phyloP scores from a whole-genome alignment of 2,329 filamentous ascomycete genomes.

The Metarhizium anisopliae region DNA sequence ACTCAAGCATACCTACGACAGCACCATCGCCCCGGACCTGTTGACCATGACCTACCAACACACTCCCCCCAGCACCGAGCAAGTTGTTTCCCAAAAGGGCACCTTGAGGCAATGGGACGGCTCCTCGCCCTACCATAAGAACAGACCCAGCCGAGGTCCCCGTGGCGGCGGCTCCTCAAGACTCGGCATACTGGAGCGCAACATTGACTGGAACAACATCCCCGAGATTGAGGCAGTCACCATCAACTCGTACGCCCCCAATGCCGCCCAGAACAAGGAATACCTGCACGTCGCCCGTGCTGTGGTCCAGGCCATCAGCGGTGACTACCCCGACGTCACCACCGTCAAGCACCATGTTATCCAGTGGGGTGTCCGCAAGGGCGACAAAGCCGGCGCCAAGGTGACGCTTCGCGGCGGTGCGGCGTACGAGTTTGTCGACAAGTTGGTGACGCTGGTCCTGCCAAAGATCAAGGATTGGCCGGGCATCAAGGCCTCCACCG shows the following conservation, averaged over 20 bases:
- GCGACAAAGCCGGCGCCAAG: constrained; percentile 67
- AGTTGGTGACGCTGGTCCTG: constrained; percentile 81
- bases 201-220: constrained; percentile 75
- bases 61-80: constrained; percentile 63
- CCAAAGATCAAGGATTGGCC: constrained; percentile 95
- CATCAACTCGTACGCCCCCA: constrained; percentile 66
- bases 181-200: constrained; percentile 61
- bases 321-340: constrained; percentile 62
- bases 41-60: constrained; percentile 86
- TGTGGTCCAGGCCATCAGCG: constrained; percentile 77
- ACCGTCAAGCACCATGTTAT: constrained; percentile 61
- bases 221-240: constrained; percentile 75
- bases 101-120: constrained; percentile 80
- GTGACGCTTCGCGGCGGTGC: constrained; percentile 68
- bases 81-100: constrained; percentile 39
- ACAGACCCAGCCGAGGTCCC: constrained; percentile 75
- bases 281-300: constrained; percentile 77
- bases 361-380: constrained; percentile 65
- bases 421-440: constrained; percentile 85
- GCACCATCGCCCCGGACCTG: constrained; percentile 78
- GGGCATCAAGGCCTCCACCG: constrained; percentile 55
- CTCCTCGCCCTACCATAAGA: constrained; percentile 89
- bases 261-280: constrained; percentile 60
- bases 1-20: constrained; percentile 81
- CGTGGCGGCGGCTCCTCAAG: constrained; percentile 60